phyloP scores from a whole-genome alignment of 805 yeast species.

The Spencermartinsiella europaea region DNA sequence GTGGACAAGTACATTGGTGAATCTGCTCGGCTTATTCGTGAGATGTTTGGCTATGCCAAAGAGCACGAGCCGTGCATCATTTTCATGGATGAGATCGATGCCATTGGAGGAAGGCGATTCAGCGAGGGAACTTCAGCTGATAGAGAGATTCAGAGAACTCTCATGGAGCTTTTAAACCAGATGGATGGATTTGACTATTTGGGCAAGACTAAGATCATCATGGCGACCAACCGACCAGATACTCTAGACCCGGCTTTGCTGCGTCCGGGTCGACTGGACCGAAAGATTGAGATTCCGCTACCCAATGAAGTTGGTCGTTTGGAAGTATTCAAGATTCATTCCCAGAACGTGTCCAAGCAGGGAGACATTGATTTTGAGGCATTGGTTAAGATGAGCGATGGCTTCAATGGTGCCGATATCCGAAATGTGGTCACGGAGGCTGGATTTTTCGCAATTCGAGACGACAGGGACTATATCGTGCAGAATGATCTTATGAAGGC shows the following conservation, averaged over 20 bases:
- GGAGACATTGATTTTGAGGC: conserved; percentile 98
- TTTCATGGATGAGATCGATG: conserved; percentile 98
- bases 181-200: conserved; percentile 98
- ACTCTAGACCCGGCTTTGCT: conserved; percentile 94
- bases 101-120: conserved; percentile 97
- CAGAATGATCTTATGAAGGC: conserved; percentile 97
- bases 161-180: conserved; percentile 94
- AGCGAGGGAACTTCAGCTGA: conserved; percentile 98
- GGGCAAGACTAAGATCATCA: conserved; percentile 94
- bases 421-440: conserved; percentile 98
- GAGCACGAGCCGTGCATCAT: conserved; percentile 98
- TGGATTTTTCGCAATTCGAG: conserved; percentile 96
- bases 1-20: conserved; percentile 98
- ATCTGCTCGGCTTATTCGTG: conserved; percentile 92
- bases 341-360: conserved; percentile 74
- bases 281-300: conserved; percentile 90
- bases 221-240: conserved; percentile 99
- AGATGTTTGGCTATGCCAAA: conserved; percentile 95
- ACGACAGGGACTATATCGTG: conserved; percentile 89
- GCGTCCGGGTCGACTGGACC: conserved; percentile 96
- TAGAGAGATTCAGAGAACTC: conserved; percentile 95
- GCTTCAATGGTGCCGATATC: conserved; percentile 97
- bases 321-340: conserved; percentile 91
- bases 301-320: conserved; percentile 95
- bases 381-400: conserved; percentile 96